Evolutionary conservation across 139 green algal genomes (phyloP).

Genomic region (Astrephomene gubernaculifera): DNA sequence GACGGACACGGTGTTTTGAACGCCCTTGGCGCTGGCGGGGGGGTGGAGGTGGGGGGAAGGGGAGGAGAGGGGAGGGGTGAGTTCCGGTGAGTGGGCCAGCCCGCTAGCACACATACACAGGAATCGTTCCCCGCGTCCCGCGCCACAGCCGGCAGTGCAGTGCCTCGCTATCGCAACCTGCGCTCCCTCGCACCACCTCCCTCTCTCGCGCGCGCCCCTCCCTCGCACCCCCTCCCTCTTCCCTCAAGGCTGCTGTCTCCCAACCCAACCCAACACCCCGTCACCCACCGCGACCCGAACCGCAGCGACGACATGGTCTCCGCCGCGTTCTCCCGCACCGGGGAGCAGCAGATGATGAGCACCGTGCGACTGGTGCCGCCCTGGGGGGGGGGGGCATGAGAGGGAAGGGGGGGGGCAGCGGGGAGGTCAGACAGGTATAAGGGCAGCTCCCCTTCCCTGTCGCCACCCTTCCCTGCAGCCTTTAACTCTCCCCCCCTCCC

Average conservation of each 20-base stretch:
- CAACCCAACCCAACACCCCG: too few relatives aligned
- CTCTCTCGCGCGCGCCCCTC: too few relatives aligned
- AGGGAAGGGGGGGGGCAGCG: background rate
- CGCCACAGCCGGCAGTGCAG: too few relatives aligned
- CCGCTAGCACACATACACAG: background rate
- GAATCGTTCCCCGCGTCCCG: too few relatives aligned
- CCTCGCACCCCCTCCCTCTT: too few relatives aligned
- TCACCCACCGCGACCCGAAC: slow-evolving; percentile 45
- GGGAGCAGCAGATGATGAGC: slow-evolving; percentile 88
- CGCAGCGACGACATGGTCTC: slow-evolving; percentile 84
- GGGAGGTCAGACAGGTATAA: background rate
- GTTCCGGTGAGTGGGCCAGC: background rate
- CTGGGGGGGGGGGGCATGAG: slow-evolving; percentile 34
- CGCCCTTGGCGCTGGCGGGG: slow-evolving; percentile 60
- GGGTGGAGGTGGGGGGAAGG: background rate
- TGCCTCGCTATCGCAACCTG: too few relatives aligned
- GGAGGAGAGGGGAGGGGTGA: background rate
- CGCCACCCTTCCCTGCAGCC: background rate
- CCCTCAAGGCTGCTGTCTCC: too few relatives aligned
- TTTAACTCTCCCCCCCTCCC: background rate
- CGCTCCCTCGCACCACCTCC: too few relatives aligned
- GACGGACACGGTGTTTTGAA: slow-evolving; percentile 66
- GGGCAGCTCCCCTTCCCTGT: background rate
- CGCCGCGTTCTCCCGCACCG: slow-evolving; percentile 63
- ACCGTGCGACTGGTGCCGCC: slow-evolving; percentile 75